phyloP scores from a whole-genome alignment of 2,329 filamentous ascomycete genomes.

The Xylariaceae sp. region DNA sequence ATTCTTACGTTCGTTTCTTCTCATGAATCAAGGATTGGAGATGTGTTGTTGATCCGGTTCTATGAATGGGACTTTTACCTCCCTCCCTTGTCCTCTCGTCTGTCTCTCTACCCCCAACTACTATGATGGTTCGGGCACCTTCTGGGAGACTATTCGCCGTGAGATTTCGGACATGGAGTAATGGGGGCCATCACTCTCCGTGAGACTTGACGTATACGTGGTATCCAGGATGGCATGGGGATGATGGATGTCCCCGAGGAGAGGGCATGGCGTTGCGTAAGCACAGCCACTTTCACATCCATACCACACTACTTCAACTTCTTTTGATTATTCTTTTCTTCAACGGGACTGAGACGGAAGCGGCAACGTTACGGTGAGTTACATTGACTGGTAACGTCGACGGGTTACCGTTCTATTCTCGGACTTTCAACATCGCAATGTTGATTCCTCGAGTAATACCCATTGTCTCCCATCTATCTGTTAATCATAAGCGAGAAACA shows the following conservation, averaged over 20 bases:
- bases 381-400: no score
- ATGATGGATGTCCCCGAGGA: neutral
- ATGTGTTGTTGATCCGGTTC: conserved; percentile 14
- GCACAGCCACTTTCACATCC: neutral
- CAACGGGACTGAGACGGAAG: neutral
- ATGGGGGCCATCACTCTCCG: neutral
- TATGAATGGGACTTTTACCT: conserved; percentile 3
- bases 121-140: neutral
- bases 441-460: no score
- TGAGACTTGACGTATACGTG: neutral
- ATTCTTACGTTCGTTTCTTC: neutral
- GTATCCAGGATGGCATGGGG: neutral
- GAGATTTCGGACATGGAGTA: neutral
- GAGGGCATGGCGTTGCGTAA: neutral
- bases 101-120: neutral
- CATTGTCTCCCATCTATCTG: no score
- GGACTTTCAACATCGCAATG: no score
- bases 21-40: neutral
- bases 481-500: no score
- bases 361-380: neutral
- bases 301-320: neutral
- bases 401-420: no score
- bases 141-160: neutral
- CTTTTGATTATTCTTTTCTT: neutral
- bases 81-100: neutral